Conservation (phyloP, 306 rosid species). For the Argentina anserina region DNA sequence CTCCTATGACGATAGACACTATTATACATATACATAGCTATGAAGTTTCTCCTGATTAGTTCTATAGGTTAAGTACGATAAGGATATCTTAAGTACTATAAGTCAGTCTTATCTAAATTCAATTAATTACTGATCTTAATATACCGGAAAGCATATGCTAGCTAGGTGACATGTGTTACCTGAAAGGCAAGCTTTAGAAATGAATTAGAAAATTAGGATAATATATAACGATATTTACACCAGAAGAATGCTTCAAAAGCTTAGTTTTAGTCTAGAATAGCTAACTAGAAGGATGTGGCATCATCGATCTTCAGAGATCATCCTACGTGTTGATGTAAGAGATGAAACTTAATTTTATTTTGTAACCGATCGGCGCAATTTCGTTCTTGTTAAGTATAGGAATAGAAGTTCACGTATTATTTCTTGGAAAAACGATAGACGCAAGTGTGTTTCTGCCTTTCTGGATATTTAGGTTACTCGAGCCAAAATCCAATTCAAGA, state of each 20-base stretch:
- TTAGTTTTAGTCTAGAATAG: not conserved
- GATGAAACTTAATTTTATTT: not conserved
- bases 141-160: not conserved
- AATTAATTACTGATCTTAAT: not conserved
- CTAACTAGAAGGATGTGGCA: not conserved
- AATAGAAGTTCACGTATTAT: not conserved
- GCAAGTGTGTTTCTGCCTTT: not conserved
- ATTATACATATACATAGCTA: not conserved
- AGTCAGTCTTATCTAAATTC: not conserved
- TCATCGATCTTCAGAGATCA: not conserved
- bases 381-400: too few species aligned
- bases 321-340: not conserved
- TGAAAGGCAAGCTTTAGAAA: not conserved
- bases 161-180: slow-evolving; percentile 1
- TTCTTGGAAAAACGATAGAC: not conserved
- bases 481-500: not conserved
- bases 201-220: not conserved
- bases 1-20: slow-evolving; percentile 41
- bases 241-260: not conserved
- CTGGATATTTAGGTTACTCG: not conserved
- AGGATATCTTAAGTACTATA: too few species aligned
- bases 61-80: not conserved
- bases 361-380: too few species aligned
- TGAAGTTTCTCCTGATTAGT: not conserved
- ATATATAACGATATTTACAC: not conserved